phyloP scores from a whole-genome alignment of 1,139 yeast genomes.

The Suhomyces panamericanus region DNA sequence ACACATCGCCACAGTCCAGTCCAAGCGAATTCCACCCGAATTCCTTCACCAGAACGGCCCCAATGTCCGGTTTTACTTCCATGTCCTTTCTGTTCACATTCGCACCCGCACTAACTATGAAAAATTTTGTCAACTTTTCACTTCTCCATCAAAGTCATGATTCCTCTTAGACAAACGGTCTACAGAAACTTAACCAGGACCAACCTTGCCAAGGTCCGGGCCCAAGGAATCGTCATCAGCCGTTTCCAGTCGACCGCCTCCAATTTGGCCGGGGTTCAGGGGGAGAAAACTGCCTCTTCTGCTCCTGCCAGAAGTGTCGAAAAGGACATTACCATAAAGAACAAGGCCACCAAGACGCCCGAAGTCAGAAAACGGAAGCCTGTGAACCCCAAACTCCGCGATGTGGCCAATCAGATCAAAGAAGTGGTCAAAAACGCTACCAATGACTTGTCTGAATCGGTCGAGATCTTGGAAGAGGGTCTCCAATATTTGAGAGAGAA shows the following conservation, averaged over 20 bases:
- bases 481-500: constrained; percentile 41
- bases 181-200: constrained; percentile 20
- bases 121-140: constrained; percentile 11
- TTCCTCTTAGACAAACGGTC: constrained; percentile 24
- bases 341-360: not conserved
- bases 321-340: not conserved
- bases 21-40: not conserved
- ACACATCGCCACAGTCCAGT: too few relatives aligned
- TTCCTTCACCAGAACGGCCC: too few relatives aligned
- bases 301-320: not conserved
- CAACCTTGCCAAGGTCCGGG: constrained; percentile 12
- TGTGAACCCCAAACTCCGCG: constrained; percentile 32
- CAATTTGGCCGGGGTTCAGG: not conserved
- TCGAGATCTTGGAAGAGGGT: constrained; percentile 47
- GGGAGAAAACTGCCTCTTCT: not conserved
- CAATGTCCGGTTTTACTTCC: not conserved
- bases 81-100: not conserved
- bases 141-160: constrained; percentile 16
- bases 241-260: constrained; percentile 19
- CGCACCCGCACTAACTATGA: not conserved
- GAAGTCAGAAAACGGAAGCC: not conserved
- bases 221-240: constrained; percentile 11
- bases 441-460: constrained; percentile 30
- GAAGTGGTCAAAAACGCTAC: constrained; percentile 24
- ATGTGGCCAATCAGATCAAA: constrained; percentile 35